These are phyloP conservation scores for Pichia pseudocactophila DNA, from an alignment of 805 yeast species.

Conservation along the genomic window DNA sequence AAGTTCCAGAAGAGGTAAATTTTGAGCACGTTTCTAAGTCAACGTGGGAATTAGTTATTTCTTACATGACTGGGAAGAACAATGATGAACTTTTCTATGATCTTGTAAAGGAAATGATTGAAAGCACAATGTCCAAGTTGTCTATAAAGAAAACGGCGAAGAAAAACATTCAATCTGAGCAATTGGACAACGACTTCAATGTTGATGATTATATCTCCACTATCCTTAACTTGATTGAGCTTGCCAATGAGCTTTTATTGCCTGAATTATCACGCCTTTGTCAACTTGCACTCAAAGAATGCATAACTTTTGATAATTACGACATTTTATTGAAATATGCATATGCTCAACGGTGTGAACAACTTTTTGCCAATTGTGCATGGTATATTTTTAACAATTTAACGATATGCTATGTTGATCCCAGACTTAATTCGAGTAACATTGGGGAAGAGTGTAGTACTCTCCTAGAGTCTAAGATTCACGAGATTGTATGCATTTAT, in stretches of 20 bases:
- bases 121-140: neutral
- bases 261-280: slow-evolving; percentile 50
- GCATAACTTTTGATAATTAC: slow-evolving; percentile 52
- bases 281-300: slow-evolving; percentile 50
- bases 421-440: slow-evolving; percentile 17
- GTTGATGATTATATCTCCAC: slow-evolving; percentile 38
- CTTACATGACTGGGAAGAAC: slow-evolving; percentile 48
- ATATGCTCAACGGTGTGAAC: slow-evolving; percentile 38
- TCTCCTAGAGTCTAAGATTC: slow-evolving; percentile 5
- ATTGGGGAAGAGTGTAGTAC: slow-evolving; percentile 5
- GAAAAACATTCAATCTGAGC: neutral
- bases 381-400: slow-evolving; percentile 63
- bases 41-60: slow-evolving; percentile 42
- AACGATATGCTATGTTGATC: slow-evolving; percentile 48
- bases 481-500: slow-evolving; percentile 25
- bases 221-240: slow-evolving; percentile 48
- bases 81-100: slow-evolving; percentile 33
- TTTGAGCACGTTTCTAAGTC: slow-evolving; percentile 34
- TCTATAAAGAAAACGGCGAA: neutral
- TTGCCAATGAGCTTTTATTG: slow-evolving; percentile 56
- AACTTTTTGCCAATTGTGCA: slow-evolving; percentile 50
- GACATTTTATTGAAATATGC: slow-evolving; percentile 48
- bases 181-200: neutral
- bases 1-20: slow-evolving; percentile 3
- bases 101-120: slow-evolving; percentile 9